phyloP scores from a whole-genome alignment of 2,329 filamentous ascomycete species.

The Aspergillus intermedius region DNA sequence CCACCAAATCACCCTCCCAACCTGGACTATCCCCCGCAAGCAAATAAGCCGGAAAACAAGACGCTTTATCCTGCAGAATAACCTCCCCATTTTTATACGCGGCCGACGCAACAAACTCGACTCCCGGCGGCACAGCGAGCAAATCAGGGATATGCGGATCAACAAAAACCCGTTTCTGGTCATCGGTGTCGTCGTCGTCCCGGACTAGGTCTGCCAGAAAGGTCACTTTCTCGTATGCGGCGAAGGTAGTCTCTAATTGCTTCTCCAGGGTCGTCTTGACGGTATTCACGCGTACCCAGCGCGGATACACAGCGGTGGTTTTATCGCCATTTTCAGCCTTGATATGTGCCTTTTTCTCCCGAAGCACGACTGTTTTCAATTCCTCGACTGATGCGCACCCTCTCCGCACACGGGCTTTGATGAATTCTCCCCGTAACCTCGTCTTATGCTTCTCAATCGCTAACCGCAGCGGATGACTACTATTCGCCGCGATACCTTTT shows the following conservation, averaged over 20 bases:
- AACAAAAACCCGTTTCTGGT: conserved; percentile 49
- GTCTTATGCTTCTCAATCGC: conserved; percentile 75
- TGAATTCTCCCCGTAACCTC: conserved; percentile 74
- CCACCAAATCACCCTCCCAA: conserved; percentile 65
- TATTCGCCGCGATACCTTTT: conserved; percentile 72
- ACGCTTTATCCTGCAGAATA: conserved; percentile 93
- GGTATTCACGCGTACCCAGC: conserved; percentile 86
- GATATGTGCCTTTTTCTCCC: conserved; percentile 39
- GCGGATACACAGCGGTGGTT: conserved; percentile 53
- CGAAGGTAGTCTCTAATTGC: conserved; percentile 70
- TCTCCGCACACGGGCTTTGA: conserved; percentile 66
- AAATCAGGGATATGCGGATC: conserved; percentile 79
- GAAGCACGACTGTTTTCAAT: conserved; percentile 42
- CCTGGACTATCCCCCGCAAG: conserved; percentile 53
- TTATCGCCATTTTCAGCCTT: conserved; percentile 30
- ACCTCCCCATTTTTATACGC: conserved; percentile 72
- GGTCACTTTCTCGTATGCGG: conserved; percentile 52
- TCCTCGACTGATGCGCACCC: conserved; percentile 62
- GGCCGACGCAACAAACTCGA: conserved; percentile 64
- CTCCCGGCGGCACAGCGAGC: conserved; percentile 65
- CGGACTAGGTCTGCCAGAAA: conserved; percentile 53
- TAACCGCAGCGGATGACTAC: conserved; percentile 68
- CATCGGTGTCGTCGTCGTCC: conserved; percentile 17
- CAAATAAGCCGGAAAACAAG: conserved; percentile 90
- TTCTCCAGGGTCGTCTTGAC: conserved; percentile 63